Evolutionary conservation across 2,329 filamentous ascomycete species (phyloP).

Genomic region (Fusarium sp.): DNA sequence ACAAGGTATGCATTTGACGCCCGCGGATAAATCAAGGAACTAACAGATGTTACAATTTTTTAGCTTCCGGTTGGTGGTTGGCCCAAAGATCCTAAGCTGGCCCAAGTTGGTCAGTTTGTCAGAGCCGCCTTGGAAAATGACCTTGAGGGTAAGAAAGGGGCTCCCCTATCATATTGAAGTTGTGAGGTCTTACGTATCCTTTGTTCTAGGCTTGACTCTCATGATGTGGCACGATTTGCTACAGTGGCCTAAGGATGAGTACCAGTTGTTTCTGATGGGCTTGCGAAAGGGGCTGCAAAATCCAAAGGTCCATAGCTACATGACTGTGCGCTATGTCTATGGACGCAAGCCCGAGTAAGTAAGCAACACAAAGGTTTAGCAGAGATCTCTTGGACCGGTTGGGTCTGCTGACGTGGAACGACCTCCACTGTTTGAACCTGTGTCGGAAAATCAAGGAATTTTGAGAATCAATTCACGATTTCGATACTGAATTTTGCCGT

Average conservation of each 20-base stretch:
- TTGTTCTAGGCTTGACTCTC: not conserved
- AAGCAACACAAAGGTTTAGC: not conserved
- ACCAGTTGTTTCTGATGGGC: slow-evolving; percentile 3
- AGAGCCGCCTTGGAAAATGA: not conserved
- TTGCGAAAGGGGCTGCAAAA: not conserved
- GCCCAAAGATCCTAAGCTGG: slow-evolving; percentile 17
- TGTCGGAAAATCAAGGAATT: not conserved
- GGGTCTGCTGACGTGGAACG: not conserved
- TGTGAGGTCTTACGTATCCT: not conserved
- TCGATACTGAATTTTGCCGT: not conserved
- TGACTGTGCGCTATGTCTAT: not conserved
- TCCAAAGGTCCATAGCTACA: slow-evolving; percentile 1
- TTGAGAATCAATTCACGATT: not conserved
- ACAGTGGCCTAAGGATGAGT: slow-evolving; percentile 6
- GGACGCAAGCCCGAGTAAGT: slow-evolving; percentile 1
- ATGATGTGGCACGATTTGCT: slow-evolving; percentile 9
- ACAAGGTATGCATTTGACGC: not conserved
- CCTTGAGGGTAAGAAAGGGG: not conserved
- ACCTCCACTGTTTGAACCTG: not conserved
- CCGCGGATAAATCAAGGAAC: not conserved
- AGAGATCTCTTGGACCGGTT: not conserved
- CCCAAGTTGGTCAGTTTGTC: slow-evolving; percentile 21
- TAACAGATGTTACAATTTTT: not conserved
- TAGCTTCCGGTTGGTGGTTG: slow-evolving; percentile 26
- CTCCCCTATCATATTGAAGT: not conserved